Evolutionary conservation across 441 rosid species (phyloP).

Genomic region (Flueggea neowawraea): DNA sequence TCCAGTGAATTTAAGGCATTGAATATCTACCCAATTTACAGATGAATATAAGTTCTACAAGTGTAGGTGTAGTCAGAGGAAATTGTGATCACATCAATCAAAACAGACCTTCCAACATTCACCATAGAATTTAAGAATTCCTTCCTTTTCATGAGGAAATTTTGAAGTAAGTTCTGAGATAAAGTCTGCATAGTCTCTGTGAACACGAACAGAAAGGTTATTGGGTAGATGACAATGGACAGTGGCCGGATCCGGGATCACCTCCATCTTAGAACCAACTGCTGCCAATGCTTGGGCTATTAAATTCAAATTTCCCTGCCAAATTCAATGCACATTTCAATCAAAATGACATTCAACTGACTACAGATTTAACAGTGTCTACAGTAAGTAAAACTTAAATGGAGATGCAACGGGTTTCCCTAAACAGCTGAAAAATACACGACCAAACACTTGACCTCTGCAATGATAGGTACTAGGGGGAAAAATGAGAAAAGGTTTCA

Average conservation of each 20-base stretch:
- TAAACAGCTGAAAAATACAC: no score
- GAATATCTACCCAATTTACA: slow-evolving; percentile 55
- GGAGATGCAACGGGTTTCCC: not conserved
- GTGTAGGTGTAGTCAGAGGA: slow-evolving; percentile 7
- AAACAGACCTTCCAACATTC: slow-evolving; percentile 85
- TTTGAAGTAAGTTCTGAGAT: slow-evolving; percentile 54
- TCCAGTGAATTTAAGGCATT: slow-evolving; percentile 90
- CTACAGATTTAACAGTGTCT: not conserved
- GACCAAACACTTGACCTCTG: no score
- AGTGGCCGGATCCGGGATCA: slow-evolving; percentile 91
- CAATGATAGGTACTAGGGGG: no score
- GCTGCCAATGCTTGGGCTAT: slow-evolving; percentile 88
- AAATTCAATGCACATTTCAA: slow-evolving; percentile 19
- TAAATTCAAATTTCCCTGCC: slow-evolving; percentile 91
- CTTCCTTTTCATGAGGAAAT: slow-evolving; percentile 90
- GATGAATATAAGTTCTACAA: slow-evolving; percentile 17
- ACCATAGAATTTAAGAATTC: slow-evolving; percentile 80
- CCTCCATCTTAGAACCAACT: slow-evolving; percentile 87
- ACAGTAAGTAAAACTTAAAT: not conserved
- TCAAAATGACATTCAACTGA: slow-evolving; percentile 2
- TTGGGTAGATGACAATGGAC: slow-evolving; percentile 94
- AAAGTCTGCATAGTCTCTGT: slow-evolving; percentile 69
- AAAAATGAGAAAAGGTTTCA: no score
- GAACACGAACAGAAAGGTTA: slow-evolving; percentile 70
- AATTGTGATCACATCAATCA: slow-evolving; percentile 22